A percentile compares a stretch with the other conserved stretches of the same genome.
These are phyloP conservation scores for Scalesia atractyloides DNA, from an alignment of 129 eudicot genomes.

Conservation along the genomic window DNA sequence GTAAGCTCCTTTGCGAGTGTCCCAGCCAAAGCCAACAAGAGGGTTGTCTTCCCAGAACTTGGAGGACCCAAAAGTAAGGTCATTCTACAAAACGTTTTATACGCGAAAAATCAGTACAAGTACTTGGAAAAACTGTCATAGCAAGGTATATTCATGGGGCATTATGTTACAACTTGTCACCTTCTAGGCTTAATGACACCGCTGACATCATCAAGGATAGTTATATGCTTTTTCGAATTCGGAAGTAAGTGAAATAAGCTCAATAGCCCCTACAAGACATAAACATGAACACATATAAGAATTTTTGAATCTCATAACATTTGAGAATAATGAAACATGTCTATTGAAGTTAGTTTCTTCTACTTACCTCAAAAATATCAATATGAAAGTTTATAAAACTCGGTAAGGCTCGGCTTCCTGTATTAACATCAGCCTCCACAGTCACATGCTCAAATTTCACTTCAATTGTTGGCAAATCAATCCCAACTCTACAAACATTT, in stretches of 20 bases:
- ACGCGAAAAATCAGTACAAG: not conserved
- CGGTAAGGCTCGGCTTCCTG: conserved; percentile 79
- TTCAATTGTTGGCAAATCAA: conserved; percentile 81
- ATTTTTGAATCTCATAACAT: too few species aligned
- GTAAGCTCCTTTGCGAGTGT: conserved; percentile 54
- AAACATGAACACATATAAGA: too few species aligned
- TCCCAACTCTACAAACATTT: conserved; percentile 63
- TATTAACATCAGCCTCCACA: conserved; percentile 72
- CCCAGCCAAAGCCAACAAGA: conserved; percentile 77
- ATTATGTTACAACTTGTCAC: conserved; percentile 36
- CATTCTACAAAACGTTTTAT: conserved; percentile 51
- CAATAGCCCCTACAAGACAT: conserved; percentile 46
- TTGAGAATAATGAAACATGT: too few species aligned
- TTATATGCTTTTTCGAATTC: conserved; percentile 55
- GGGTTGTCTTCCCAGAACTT: conserved; percentile 84
- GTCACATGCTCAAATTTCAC: conserved; percentile 67
- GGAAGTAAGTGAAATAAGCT: conserved; percentile 53
- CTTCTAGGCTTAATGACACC: conserved; percentile 84
- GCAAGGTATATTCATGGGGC: not conserved
- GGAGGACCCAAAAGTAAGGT: conserved; percentile 95
- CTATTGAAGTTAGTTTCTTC: not conserved
- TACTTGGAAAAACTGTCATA: not conserved
- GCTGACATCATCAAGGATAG: conserved; percentile 73
- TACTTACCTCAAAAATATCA: conserved; percentile 54
- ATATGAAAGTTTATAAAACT: conserved; percentile 58